A percentile compares a stretch with the other conserved stretches of the same genome.
phyloP scores from a whole-genome alignment of 306 rosid genomes.

The Pyrus bretschneideri region DNA sequence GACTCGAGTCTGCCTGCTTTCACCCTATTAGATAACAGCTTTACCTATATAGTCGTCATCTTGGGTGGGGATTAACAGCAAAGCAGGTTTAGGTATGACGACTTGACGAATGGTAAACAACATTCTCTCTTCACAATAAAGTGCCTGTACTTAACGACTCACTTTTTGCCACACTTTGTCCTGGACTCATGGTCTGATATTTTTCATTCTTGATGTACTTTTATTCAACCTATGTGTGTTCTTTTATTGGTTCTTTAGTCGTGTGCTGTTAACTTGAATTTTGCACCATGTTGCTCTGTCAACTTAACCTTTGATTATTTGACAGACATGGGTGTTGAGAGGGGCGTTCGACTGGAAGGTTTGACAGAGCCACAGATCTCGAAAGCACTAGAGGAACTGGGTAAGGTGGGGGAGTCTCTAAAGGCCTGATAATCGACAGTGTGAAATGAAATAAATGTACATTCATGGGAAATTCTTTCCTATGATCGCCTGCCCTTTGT shows the following conservation, averaged over 20 bases:
- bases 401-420: conserved; percentile 51
- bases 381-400: conserved; percentile 80
- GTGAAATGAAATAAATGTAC: conserved; percentile 39
- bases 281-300: neutral
- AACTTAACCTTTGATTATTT: conserved; percentile 8
- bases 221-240: neutral
- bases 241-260: neutral
- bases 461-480: conserved; percentile 1
- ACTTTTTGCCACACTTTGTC: neutral
- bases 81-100: neutral
- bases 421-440: conserved; percentile 36
- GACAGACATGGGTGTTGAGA: conserved; percentile 80
- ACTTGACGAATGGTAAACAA: neutral
- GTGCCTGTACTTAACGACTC: neutral
- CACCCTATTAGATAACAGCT: neutral
- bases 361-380: conserved; percentile 67
- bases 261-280: neutral
- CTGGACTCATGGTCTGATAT: neutral
- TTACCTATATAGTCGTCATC: neutral
- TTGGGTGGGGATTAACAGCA: neutral
- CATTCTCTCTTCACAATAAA: neutral
- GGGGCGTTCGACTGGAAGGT: conserved; percentile 76
- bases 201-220: neutral
- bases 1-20: neutral
- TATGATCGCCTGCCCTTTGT: neutral